These are phyloP conservation scores for Favolaschia claudopus DNA, from an alignment of 768 basidiomycete genomes.

Conservation along the genomic window DNA sequence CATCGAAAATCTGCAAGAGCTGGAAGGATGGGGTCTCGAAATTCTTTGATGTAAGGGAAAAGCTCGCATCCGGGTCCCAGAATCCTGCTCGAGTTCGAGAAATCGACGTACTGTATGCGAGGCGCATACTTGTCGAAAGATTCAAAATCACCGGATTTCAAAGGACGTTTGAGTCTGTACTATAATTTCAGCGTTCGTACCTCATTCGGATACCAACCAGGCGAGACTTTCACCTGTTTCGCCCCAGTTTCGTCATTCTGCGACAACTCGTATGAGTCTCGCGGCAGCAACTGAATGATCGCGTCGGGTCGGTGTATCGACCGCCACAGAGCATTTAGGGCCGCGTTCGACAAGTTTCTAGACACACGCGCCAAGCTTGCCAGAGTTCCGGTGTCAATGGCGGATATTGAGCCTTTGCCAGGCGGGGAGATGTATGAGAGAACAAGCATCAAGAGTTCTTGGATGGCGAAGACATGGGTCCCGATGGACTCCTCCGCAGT, in stretches of 20 bases:
- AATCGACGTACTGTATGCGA: conserved; percentile 21
- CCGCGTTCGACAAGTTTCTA: conserved; percentile 16
- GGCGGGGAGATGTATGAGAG: conserved; percentile 19
- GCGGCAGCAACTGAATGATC: conserved; percentile 15
- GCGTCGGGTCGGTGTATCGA: conserved; percentile 20
- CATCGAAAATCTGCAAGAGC: conserved; percentile 18
- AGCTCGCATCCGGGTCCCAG: conserved; percentile 23
- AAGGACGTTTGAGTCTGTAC: conserved; percentile 15
- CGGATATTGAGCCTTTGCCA: conserved; percentile 5
- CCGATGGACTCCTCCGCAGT: conserved; percentile 16
- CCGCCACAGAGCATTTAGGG: conserved; percentile 21
- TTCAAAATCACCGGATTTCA: conserved; percentile 10
- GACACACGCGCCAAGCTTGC: conserved; percentile 24
- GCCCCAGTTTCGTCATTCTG: background rate
- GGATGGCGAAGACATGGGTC: conserved; percentile 22
- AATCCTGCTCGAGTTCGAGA: conserved; percentile 19
- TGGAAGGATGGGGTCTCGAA: conserved; percentile 23
- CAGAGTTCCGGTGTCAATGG: conserved; percentile 17
- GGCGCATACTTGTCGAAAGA: conserved; percentile 25
- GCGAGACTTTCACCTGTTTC: background rate
- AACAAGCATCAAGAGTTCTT: conserved; percentile 21
- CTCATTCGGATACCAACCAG: background rate
- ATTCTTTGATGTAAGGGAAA: conserved; percentile 21
- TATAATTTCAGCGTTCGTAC: conserved; percentile 1
- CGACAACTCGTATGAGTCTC: conserved; percentile 8